Evolutionary conservation across 2,329 filamentous ascomycete species (phyloP).

Genomic region (Alternaria sp.): DNA sequence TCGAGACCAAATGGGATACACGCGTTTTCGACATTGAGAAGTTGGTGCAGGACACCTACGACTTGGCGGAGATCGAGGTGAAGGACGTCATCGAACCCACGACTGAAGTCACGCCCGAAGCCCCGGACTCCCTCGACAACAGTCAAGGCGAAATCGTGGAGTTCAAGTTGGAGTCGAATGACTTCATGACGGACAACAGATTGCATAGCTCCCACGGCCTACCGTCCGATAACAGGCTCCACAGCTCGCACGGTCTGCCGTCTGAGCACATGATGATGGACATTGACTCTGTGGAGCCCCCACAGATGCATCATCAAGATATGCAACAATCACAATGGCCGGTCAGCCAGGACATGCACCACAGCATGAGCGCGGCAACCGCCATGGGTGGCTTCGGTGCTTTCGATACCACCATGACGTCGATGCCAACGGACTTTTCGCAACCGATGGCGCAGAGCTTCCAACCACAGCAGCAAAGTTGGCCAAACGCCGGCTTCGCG

Average conservation of each 20-base stretch:
- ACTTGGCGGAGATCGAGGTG: constrained; percentile 53
- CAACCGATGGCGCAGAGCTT: constrained; percentile 42
- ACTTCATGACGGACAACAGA: constrained; percentile 36
- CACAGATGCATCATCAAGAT: constrained; percentile 40
- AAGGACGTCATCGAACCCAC: constrained; percentile 35
- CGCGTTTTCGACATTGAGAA: constrained; percentile 60
- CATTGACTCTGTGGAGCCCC: constrained; percentile 42
- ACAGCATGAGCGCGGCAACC: constrained; percentile 33
- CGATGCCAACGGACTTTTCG: constrained; percentile 41
- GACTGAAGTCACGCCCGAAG: constrained; percentile 31
- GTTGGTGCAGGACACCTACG: constrained; percentile 66
- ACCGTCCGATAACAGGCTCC: constrained; percentile 33
- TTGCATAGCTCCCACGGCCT: constrained; percentile 41
- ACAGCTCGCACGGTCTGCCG: constrained; percentile 39
- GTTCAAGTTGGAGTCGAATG: constrained; percentile 44
- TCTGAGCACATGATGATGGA: constrained; percentile 46
- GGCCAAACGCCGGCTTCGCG: constrained; percentile 45
- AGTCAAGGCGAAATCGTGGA: constrained; percentile 42
- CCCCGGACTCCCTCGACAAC: constrained; percentile 33
- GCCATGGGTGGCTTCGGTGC: constrained; percentile 38
- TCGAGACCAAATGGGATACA: constrained; percentile 68
- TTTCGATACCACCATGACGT: constrained; percentile 38
- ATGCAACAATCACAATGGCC: constrained; percentile 43
- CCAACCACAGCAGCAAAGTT: constrained; percentile 36
- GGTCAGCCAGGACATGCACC: constrained; percentile 43